phyloP scores from a whole-genome alignment of 2,329 filamentous ascomycete species.

The Pseudogymnoascus sp. region DNA sequence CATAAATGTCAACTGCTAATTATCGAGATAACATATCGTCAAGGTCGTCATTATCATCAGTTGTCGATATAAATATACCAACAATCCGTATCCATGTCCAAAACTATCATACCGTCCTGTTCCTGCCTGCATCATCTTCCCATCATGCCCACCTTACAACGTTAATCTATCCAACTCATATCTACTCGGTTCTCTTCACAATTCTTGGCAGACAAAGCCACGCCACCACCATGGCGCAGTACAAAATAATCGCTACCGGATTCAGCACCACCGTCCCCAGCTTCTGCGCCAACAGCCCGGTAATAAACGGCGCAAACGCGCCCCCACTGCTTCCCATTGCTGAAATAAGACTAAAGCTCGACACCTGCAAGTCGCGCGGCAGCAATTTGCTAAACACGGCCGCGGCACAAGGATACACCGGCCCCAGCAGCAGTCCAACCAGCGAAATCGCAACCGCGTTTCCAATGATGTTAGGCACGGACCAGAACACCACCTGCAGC shows the following conservation, averaged over 20 bases:
- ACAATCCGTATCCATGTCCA: background rate
- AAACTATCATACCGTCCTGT: background rate
- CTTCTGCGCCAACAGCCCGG: conserved; percentile 38
- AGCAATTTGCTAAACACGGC: conserved; percentile 55
- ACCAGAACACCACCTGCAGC: conserved; percentile 72
- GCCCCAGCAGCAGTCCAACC: conserved; percentile 67
- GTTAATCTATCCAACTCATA: background rate
- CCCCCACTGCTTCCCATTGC: conserved; percentile 64
- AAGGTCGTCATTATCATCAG: background rate
- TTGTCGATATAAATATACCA: background rate
- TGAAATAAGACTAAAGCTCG: conserved; percentile 58
- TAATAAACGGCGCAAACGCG: conserved; percentile 49
- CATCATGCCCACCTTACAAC: background rate
- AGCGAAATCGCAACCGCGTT: conserved; percentile 60
- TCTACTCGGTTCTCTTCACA: conserved; percentile 52
- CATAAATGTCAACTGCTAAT: background rate
- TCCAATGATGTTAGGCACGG: conserved; percentile 65
- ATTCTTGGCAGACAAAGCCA: conserved; percentile 53
- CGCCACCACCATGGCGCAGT: conserved; percentile 54
- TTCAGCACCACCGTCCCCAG: conserved; percentile 39
- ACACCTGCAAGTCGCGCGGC: conserved; percentile 50
- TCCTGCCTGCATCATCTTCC: background rate
- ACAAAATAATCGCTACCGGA: conserved; percentile 57
- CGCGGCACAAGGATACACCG: conserved; percentile 67
- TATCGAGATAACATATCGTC: background rate